These are phyloP conservation scores for Neurospora tetraspora DNA, from an alignment of 495 filamentous ascomycete genomes.

Conservation along the genomic window DNA sequence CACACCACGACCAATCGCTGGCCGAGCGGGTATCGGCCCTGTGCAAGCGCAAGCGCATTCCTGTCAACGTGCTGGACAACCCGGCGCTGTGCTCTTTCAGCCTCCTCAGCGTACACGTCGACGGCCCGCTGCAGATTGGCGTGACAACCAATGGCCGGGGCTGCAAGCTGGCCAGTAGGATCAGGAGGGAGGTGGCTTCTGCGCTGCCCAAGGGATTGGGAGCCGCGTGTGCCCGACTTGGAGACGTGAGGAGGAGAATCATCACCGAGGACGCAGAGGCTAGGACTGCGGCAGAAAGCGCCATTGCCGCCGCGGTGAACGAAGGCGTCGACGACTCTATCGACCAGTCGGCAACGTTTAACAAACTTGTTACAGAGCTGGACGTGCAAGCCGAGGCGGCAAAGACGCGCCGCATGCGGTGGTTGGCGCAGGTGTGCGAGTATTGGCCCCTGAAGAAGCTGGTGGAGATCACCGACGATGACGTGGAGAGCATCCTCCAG, in stretches of 20 bases:
- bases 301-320: conserved; percentile 26
- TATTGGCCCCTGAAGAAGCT: conserved; percentile 90
- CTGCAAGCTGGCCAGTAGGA: conserved; percentile 87
- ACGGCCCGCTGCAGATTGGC: conserved; percentile 89
- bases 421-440: conserved; percentile 94
- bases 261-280: conserved; percentile 49
- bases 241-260: conserved; percentile 62
- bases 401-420: conserved; percentile 76
- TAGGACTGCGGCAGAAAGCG: conserved; percentile 14
- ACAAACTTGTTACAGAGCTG: conserved; percentile 62
- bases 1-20: conserved; percentile 42
- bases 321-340: conserved; percentile 67
- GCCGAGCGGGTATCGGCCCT: conserved; percentile 58
- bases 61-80: conserved; percentile 85
- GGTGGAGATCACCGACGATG: conserved; percentile 65
- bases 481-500: conserved; percentile 62
- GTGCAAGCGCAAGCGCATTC: conserved; percentile 73
- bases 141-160: conserved; percentile 93
- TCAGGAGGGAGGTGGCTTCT: conserved; percentile 77
- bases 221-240: conserved; percentile 65
- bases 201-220: conserved; percentile 75
- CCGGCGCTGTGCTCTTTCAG: conserved; percentile 85
- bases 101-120: conserved; percentile 75
- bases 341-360: conserved; percentile 82
- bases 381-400: conserved; percentile 53